phyloP scores from a whole-genome alignment of 208 protist species.

The Herpetomonas samuelpessoai region DNA sequence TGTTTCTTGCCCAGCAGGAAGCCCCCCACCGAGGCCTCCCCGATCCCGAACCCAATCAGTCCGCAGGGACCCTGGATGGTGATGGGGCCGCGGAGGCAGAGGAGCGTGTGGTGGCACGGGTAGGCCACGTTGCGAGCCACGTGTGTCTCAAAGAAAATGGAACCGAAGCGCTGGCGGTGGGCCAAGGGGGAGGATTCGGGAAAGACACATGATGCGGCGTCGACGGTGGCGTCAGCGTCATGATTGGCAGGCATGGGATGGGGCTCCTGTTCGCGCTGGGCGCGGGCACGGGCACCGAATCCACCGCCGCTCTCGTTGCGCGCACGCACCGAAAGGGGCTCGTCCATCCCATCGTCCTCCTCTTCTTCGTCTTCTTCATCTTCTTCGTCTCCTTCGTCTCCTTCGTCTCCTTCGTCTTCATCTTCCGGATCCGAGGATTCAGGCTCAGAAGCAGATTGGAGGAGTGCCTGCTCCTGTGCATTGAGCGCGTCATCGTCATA shows the following conservation, averaged over 20 bases:
- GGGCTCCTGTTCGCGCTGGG: conserved; percentile 11
- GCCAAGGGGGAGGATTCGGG: background rate
- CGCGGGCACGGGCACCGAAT: background rate
- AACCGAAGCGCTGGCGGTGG: conserved; percentile 26
- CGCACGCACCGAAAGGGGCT: background rate
- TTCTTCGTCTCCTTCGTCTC: conserved; percentile 15
- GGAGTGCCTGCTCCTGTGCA: conserved; percentile 5
- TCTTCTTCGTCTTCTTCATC: conserved; percentile 12
- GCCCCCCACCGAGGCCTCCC: conserved; percentile 60
- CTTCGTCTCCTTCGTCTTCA: conserved; percentile 7
- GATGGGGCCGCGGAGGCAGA: conserved; percentile 45
- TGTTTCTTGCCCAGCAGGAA: conserved; percentile 75
- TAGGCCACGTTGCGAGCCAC: conserved; percentile 14
- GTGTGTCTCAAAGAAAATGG: conserved; percentile 58
- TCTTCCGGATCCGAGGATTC: background rate
- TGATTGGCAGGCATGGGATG: background rate
- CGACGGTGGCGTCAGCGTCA: background rate
- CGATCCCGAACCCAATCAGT: conserved; percentile 62
- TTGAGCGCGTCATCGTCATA: conserved; percentile 27
- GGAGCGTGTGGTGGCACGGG: conserved; percentile 68
- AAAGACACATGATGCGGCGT: background rate
- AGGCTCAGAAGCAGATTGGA: background rate
- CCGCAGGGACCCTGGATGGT: conserved; percentile 77
- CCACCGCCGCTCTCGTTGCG: background rate
- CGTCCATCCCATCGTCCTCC: background rate